Evolutionary conservation across 2,329 filamentous ascomycete species (phyloP), one percentile per base, ranked within the genome.

Genomic region (Coniochaeta sp.): DNA sequence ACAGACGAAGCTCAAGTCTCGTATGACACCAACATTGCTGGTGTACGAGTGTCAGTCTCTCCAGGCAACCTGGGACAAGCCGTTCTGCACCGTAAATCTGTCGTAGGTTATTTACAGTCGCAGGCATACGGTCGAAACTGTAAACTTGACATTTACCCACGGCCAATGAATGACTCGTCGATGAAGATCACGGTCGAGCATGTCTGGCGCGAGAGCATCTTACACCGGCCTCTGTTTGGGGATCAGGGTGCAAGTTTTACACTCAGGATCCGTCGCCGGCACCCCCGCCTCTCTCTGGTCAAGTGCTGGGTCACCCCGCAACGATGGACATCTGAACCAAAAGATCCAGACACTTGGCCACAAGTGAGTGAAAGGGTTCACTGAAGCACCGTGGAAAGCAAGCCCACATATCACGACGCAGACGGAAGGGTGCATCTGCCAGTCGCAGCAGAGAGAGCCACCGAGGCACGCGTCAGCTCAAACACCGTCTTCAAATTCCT

Each of bases 151-250:
- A 62, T 63, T 65, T 64, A 64, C 62, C 63, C 65, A 63, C 63
- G 67, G 61, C 65, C 65, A 65, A 67, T 65, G 66, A 66, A 62
- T 60, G 62, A 16, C 63, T 54, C 61, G 58, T 63, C 64, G 63
- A 59, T 62, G 68, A 63, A 67, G 68, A 72, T 71, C 69, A 69
- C 63, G 69, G 66, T 64, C 65, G 68, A 69, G 65, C 66, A 66
- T 69, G 67, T 71, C 70, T 66, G 47, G 47, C 22, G 69, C 66
- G 64, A 64, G 62, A 66, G 58, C 62, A 70, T 67, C 66, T 64
- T 66, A 67, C 47, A 64, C 65, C 67, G 66, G 61, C 60, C 63
- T 61, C 64, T 63, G 66, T 69, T 70, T 70, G 66, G 64, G 34
- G 62, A 62, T 61, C 44, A 33, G 52, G 52, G 52, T 47, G 19